A percentile compares a stretch with the other conserved stretches of the same genome.
Evolutionary conservation across 2,329 filamentous ascomycete genomes (phyloP).

Genomic region (Fusarium temperatum): DNA sequence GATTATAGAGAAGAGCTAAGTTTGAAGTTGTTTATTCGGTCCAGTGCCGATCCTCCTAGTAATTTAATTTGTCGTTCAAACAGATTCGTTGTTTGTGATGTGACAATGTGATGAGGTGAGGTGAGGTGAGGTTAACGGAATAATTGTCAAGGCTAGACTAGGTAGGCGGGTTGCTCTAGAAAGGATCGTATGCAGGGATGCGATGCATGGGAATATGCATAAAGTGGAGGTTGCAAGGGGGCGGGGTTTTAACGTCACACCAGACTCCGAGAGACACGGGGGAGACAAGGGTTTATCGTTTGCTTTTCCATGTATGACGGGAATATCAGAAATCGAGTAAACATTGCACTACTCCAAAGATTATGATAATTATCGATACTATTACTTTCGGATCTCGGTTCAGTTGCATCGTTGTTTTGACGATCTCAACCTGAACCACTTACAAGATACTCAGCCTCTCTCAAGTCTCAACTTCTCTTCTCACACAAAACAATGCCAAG

Average conservation of each 20-base stretch:
- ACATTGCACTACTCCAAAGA: background rate
- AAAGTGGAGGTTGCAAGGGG: conserved; percentile 32
- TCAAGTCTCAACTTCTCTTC: background rate
- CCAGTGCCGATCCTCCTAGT: conserved; percentile 25
- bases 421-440: background rate
- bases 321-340: conserved; percentile 19
- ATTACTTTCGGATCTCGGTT: background rate
- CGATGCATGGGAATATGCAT: conserved; percentile 33
- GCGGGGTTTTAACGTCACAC: conserved; percentile 24
- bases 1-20: conserved; percentile 1
- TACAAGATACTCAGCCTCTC: background rate
- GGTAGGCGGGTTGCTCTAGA: background rate
- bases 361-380: background rate
- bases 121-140: background rate
- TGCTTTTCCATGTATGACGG: conserved; percentile 1
- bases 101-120: conserved; percentile 10
- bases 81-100: conserved; percentile 7
- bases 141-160: background rate
- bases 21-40: background rate
- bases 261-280: conserved; percentile 6
- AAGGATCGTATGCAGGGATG: conserved; percentile 17
- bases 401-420: background rate
- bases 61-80: conserved; percentile 26
- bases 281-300: conserved; percentile 19
- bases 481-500: conserved; percentile 7